These are phyloP conservation scores for Carnegiea gigantea DNA, from an alignment of 179 eudicot species.

Conservation along the genomic window DNA sequence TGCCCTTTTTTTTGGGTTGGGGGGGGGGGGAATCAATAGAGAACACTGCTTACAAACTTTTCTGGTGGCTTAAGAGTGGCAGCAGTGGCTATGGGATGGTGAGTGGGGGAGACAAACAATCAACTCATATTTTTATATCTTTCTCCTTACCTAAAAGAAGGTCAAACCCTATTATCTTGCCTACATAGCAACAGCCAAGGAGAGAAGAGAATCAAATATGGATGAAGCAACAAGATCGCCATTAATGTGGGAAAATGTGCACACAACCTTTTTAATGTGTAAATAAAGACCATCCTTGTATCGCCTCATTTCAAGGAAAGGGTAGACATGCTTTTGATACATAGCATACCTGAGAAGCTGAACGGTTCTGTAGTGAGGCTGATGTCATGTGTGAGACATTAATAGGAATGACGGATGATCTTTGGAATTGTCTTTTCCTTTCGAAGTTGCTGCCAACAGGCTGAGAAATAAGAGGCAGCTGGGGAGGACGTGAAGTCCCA, in stretches of 20 bases:
- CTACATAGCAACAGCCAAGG: no score
- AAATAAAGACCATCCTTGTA: background rate
- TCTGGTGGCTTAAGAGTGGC: no score
- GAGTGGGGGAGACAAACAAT: no score
- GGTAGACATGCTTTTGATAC: no score
- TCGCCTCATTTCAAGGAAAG: background rate
- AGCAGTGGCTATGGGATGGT: no score
- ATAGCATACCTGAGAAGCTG: conserved; percentile 27
- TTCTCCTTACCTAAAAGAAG: background rate
- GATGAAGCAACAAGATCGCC: background rate
- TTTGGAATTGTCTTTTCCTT: conserved; percentile 36
- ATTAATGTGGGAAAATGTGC: background rate
- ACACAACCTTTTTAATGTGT: background rate
- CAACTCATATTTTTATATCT: no score
- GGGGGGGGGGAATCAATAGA: no score
- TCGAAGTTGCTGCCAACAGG: conserved; percentile 20
- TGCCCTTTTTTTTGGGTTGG: no score
- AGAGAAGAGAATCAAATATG: background rate
- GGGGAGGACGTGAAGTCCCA: conserved; percentile 36
- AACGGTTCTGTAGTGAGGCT: conserved; percentile 31
- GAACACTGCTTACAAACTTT: no score
- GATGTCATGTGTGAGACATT: conserved; percentile 31
- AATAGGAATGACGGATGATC: conserved; percentile 16
- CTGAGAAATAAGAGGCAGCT: conserved; percentile 21
- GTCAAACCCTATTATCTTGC: no score